phyloP scores from a whole-genome alignment of 2,329 filamentous ascomycete species.

The Dendrostoma leiphaemia region DNA sequence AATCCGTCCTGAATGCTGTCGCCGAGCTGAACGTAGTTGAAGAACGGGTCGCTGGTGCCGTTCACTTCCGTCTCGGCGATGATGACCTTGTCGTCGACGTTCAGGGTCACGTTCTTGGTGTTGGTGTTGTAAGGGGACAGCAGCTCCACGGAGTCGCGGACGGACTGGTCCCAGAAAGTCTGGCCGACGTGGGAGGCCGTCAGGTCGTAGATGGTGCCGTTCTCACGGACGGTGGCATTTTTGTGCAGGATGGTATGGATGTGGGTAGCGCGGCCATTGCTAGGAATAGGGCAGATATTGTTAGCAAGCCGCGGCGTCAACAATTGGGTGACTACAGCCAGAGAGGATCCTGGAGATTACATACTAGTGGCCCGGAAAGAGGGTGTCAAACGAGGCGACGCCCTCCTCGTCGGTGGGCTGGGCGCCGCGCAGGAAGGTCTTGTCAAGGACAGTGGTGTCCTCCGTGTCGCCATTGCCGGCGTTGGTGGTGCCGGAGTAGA shows the following conservation, averaged over 20 bases:
- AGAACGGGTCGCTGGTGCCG: slow-evolving; percentile 27
- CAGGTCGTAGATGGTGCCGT: slow-evolving; percentile 41
- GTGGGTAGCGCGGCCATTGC: slow-evolving; percentile 44
- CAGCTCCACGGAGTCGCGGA: slow-evolving; percentile 22
- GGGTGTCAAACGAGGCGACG: too few species aligned
- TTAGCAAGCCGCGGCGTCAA: too few species aligned
- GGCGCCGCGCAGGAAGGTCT: too few species aligned
- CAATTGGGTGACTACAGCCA: too few species aligned
- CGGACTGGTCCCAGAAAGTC: slow-evolving; percentile 27
- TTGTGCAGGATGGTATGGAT: slow-evolving; percentile 32
- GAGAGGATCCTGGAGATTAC: too few species aligned
- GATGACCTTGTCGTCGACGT: slow-evolving; percentile 25
- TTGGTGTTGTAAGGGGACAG: slow-evolving; percentile 26
- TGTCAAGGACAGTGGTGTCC: too few species aligned
- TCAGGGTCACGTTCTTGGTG: slow-evolving; percentile 21
- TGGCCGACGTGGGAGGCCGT: slow-evolving; percentile 27
- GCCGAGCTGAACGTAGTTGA: slow-evolving; percentile 25
- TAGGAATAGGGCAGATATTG: too few species aligned
- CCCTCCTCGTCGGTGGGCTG: too few species aligned
- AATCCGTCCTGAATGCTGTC: slow-evolving; percentile 23
- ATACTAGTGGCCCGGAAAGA: too few species aligned
- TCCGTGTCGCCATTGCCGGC: too few species aligned
- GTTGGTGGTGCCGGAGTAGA: too few species aligned
- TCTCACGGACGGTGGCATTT: slow-evolving; percentile 31
- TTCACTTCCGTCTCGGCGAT: slow-evolving; percentile 25